Evolutionary conservation across 2,329 filamentous ascomycete species (phyloP).

Genomic region (Elsinoe fawcettii): DNA sequence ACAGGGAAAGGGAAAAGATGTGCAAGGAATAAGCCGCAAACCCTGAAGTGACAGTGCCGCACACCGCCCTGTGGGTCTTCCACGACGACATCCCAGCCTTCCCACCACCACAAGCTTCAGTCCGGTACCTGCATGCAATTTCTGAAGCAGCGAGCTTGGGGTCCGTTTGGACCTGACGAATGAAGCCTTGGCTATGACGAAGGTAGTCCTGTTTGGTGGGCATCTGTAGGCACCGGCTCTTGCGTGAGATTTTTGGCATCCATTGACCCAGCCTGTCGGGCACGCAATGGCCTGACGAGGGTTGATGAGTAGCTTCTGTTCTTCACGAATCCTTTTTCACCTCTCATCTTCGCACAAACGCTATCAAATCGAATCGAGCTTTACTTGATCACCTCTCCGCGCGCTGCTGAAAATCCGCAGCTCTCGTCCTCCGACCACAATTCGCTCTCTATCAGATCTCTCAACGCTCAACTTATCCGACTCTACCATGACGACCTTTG

Average conservation of each 20-base stretch:
- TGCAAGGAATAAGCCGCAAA: neutral
- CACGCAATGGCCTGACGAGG: neutral
- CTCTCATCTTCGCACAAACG: neutral
- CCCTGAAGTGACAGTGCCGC: neutral
- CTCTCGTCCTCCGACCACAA: neutral
- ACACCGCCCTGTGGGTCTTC: neutral
- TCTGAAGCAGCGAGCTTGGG: neutral
- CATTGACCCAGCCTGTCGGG: neutral
- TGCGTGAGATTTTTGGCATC: neutral
- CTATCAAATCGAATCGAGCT: neutral
- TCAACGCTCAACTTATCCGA: neutral
- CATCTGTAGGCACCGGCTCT: neutral
- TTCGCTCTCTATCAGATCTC: neutral
- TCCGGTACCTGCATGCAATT: constrained; percentile 8
- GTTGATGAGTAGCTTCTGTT: neutral
- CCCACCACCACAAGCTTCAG: neutral
- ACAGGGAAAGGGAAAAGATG: neutral
- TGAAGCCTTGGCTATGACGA: constrained; percentile 12
- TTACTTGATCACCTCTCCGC: neutral
- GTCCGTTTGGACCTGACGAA: neutral
- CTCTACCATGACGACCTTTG: constrained; percentile 30
- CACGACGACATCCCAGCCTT: neutral
- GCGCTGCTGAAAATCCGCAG: neutral
- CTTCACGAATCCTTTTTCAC: neutral
- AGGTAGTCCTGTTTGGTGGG: neutral